Evolutionary conservation across 306 rosid species (phyloP).

Genomic region (Prunus armeniaca): DNA sequence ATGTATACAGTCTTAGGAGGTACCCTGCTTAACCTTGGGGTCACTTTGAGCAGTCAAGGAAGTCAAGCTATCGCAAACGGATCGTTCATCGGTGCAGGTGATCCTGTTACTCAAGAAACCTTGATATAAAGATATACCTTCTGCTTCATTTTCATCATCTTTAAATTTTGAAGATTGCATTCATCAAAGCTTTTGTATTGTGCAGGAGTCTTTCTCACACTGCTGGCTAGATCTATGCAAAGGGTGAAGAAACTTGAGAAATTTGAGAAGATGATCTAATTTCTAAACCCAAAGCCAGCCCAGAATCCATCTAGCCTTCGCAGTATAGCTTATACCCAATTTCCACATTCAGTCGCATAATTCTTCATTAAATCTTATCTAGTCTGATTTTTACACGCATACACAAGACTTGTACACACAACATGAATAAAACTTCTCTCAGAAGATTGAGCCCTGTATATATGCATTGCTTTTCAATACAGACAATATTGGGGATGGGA

Average conservation of each 20-base stretch:
- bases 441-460: not conserved
- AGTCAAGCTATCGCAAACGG: conserved; percentile 65
- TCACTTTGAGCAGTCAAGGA: conserved; percentile 75
- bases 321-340: not conserved
- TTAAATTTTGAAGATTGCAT: not conserved
- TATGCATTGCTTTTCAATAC: not conserved
- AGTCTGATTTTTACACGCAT: conserved; percentile 8
- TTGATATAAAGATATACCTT: not conserved
- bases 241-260: conserved; percentile 72
- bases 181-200: conserved; percentile 1
- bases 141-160: not conserved
- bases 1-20: conserved; percentile 79
- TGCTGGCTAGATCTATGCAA: conserved; percentile 67
- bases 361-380: not conserved
- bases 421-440: not conserved
- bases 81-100: conserved; percentile 88
- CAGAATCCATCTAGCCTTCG: not conserved
- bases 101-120: conserved; percentile 6
- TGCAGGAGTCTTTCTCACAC: conserved; percentile 63
- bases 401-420: conserved; percentile 7
- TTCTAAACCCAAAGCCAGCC: not conserved
- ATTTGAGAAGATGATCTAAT: conserved; percentile 70
- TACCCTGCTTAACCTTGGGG: conserved; percentile 75
- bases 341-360: not conserved
- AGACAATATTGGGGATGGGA: no score